Base-by-base conservation (phyloP, 2,329 filamentous ascomycete genomes). In the Bipolaris zeicola region DNA sequence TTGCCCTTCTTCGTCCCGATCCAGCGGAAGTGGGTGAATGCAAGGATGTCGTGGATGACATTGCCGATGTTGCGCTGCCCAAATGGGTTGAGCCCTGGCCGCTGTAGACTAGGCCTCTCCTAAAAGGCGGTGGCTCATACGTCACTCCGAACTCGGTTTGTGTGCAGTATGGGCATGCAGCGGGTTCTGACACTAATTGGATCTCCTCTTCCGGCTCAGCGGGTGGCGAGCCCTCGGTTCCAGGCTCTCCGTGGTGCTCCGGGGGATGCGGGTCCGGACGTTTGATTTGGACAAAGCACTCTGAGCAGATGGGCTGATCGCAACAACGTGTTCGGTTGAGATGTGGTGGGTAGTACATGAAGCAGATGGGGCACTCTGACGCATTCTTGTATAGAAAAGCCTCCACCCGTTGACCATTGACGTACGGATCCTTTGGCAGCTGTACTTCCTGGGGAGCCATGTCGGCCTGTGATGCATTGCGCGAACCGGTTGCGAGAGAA, bases 251-350 rank as follows among this genome's bases (percentile, higher is more conserved):
- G 42, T 84, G 83, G 70, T 95, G 91, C 73, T 96, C 91, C 1
- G 92, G 91, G 37, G 92, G 87, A 74, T 97, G 91, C 8, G 92
- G 93, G 63, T 99, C 94, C 3, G 92, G 88, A 39, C 95, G 87
- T 75, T 97, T 98, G 74, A 99, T 99, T 76, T 99, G 95, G 3
- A 99, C 95, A 70, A 99, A 99, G 76, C 95, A 99, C 78, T 99
- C 95, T 39, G 93, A 98, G 78, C 95, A 99, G 61, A 99, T 98
- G 5, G 90, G 84, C 74, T 99, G 95, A 68, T 96, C 92, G 76
- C 95, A 99, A 74, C 95, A 99, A 64, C 95, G 84, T 0, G 95
- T 99, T 63, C 88, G 89, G 78, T 99, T 99, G 28, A 99, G 83
- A 71, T 96, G 96, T 3, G 92, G 92, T 0, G 95, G 95, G 65